Conservation (phyloP, 176 grass and related monocot species). For the Triticum aestivum region IWGSC_CS_RefSeq_v2.1 NC_057811.1:79439771-79440270, state of each 20-base stretch:
- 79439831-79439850: no score
- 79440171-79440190: constrained; percentile 28
- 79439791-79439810: no score
- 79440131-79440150: constrained; percentile 37
- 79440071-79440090: neutral
- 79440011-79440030: neutral
- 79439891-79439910: no score
- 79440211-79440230: neutral
- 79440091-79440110: constrained; percentile 24
- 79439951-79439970: no score
- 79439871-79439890: no score
- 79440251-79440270: neutral
- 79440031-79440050: neutral
- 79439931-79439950: no score
- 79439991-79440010: no score
- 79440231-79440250: neutral
- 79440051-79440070: constrained; percentile 15
- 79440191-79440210: constrained; percentile 26
- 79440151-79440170: neutral
- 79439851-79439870: no score
- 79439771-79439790: no score
- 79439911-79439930: no score
- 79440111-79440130: constrained; percentile 42
- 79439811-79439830: no score
- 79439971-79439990: no score